Base-by-base conservation (phyloP, 2,329 filamentous ascomycete species). In the Penicillium crustosum region DNA sequence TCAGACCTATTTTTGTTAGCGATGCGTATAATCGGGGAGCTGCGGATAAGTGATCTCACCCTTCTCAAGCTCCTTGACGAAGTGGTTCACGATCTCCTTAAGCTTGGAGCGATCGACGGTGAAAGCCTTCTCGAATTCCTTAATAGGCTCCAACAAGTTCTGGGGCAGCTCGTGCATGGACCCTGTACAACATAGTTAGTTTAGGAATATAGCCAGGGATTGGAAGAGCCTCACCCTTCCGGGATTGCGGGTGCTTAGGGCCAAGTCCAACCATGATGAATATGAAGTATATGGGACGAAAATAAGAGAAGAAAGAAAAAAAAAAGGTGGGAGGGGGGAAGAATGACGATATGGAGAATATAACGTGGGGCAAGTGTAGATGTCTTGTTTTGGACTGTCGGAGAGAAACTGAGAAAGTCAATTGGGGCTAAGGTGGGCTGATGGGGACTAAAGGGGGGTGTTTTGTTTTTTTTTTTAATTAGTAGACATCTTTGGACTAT, bases 141-240 rank as follows among this genome's bases (percentile, higher is more conserved):
- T 87, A 72, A 97, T 93, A 78, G 97, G 89, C 53, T 83, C 75
- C 73, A 91, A 80, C 64, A 97, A 84, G 77, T 91, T 87, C 79
- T 91, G 89, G 63, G 93, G 93, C 76, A 96, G 84, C 80, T 97
- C 91, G 75, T 88, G 87, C 86, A 94, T 91, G 63, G 93, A 96
- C 73, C 91, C 92, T 96, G 60, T 42, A 27, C 27, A 21, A 53
- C 29, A 49, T 36, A 17, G 44, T 64, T 53, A 61, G 45, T 38
- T 51, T 47, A 15, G 39, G 19, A 42, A 58, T 61, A 58, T 54
- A 58, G 19, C 42, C 45, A 53, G 51, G 45, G 45, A 38, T 49
- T 42, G 61, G 62, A 39, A 43, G 59, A 57, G 68, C 83, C 86
- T 75, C 84, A 89, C 89, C 89, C 84, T 89, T 91, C 70, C 87